Evolutionary conservation across 768 basidiomycete species (phyloP), one percentile per base, ranked within the genome.

Genomic region (Punctularia strigosozonata): DNA sequence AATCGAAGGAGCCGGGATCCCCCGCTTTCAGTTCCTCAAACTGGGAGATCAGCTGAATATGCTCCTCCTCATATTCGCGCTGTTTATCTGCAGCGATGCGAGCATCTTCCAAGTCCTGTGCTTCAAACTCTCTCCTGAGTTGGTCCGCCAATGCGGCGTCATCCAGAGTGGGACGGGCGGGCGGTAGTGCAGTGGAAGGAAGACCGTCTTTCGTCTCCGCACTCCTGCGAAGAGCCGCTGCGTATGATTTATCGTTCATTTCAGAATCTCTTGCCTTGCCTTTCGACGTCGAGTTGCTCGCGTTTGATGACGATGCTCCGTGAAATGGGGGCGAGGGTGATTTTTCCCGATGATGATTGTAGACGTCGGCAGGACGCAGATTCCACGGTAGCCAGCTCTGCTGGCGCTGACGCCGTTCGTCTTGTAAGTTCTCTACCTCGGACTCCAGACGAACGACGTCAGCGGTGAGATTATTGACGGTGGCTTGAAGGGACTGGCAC

Each of bases 1-100:
- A 82, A 28, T 62, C 52, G 41, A 77, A 79, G 6, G 53, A 39
- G 14, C 15, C 22, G 28, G 66, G 70, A 4, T 47, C 35, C 10
- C 40, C 22, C 8, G 31, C 45, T 12, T 46, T 33, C 5, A 71
- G 60, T 2, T 52, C 50, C 10, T 41, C 43, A 1, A 52, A 46
- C 43, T 74, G 63, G 5, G 33, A 45, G n/a, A 54, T 51, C 25
- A 74, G 56, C 2, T 40, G 50, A 12, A 31, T 31, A 39, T 70
- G 55, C 51, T 75, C 73, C 4, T 50, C 52, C 25, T 71, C 65
- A 22, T 56, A 68, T 25, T 56, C 44, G 2, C 43, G 41, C 45
- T 70, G 70, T 37, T 59, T 48, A 30, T 52, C 37, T 17, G 42
- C 42, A 12, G 62, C 65, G 22, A n/a, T n/a, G n/a, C n/a, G n/a